Evolutionary conservation across 805 yeast genomes (phyloP), one percentile per base, ranked within the genome.

Genomic region (Barnettozyma sucrosica): DNA sequence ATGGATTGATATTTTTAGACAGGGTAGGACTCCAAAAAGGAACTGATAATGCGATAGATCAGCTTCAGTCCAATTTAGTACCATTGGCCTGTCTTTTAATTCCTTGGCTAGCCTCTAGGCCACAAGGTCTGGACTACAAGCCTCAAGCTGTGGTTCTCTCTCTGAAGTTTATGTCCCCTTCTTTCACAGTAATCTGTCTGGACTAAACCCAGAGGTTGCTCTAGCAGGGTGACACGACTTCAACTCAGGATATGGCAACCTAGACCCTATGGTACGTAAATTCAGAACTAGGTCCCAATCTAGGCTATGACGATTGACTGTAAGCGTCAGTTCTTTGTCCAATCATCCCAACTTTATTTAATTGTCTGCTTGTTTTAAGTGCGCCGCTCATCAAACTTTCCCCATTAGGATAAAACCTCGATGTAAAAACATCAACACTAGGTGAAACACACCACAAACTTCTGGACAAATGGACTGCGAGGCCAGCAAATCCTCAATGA

Each of bases 361-460:
- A n/a, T 23, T 38, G 41, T 16, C 25, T 23, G 41, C 10, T n/a
- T 20, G 14, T 23, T 23, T 21, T 25, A 16, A 13, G 40, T 32
- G 41, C 23, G 8, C 14, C 33, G 32, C 42, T 19, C 21, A 14
- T 9, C 20, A 25, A 9, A 24, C 26, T 32, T 36, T 28, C 49
- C 46, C 19, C 11, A 42, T 42, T 33, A 30, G 43, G 44, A 21
- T 14, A 26, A 19, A 8, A 23, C 24, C 16, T 41, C 47, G 50
- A 47, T 46, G 41, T 34, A 38, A 41, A 41, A 44, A 40, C 36
- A 41, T 46, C 50, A 49, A 36, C 37, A 28, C 42, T 43, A 20
- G 28, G 10, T 34, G 21, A 19, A 34, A 34, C 11, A 19, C 21
- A 19, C 37, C 37, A 34, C 32, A 28, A 28, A 28, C 16, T 28